Base-by-base conservation (phyloP, 2,329 filamentous ascomycete genomes). In the Colletotrichum ledebouriae region DNA sequence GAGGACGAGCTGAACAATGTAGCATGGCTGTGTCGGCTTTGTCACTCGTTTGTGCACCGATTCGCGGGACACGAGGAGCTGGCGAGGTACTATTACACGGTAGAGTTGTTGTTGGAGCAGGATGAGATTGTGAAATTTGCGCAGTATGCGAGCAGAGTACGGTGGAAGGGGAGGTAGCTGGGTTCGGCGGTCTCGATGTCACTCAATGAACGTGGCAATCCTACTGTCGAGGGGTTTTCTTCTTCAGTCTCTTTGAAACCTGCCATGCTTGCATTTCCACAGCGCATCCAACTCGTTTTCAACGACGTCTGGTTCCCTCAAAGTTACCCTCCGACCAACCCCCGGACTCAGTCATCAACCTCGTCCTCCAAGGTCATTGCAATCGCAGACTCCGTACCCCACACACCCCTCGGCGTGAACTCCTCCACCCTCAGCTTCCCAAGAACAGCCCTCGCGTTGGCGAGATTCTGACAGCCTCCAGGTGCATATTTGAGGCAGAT, bases 21-120 rank as follows among this genome's bases (percentile, higher is more conserved):
- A 20, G 93, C 94, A 12, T 97, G 93, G 93, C 79, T 97, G 72
- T 97, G 94, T 78, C 85, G 93, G 57, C 91, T 93, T 2, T 97
- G 94, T 74, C 94, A 97, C 81, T 88, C 86, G 47, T 94, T 93
- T 76, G 92, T 97, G 76, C 94, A 97, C 81, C 82, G 88, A 44
- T 87, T 94, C 75, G 90, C 88, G 39, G 84, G 81, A 4, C 93
- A 96, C 75, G 93, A 97, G 83, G 92, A 92, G 73, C 80, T 97
- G 72, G 94, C 93, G 13, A 84, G 86, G 73, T 81, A 90, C 61
- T 94, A 85, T 76, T 93, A 89, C 79, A 94, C 89, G 0, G 87
- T 96, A 6, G 92, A 95, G 62, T 78, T 86, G 72, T 82, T 97
- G 70, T 76, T 91, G 75, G 87, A 84, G 73, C 87, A 91, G 76